Base-by-base conservation (phyloP, 192 early-diverging fungal genomes). In the Gryganskiella cystojenkinii region DNA sequence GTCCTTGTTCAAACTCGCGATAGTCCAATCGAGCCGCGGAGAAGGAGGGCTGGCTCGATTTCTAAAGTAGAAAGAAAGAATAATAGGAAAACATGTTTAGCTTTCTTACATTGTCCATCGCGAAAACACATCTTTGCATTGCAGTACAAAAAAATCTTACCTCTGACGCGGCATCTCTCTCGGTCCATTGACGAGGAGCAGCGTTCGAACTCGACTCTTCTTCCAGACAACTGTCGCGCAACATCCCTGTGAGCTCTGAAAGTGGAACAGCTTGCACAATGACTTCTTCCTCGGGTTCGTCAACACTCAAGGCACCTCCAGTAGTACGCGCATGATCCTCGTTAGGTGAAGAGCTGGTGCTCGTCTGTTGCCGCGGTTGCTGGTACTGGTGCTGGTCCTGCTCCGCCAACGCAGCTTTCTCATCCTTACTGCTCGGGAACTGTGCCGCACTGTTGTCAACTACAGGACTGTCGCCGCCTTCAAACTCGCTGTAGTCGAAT, bases 1-100 rank as follows among this genome's bases (percentile, higher is more conserved):
- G 67, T 42, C 86, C 87, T 61, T 91, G 88, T 61, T 91, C 90
- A 72, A 91, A 91, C 54, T 90, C 86, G 34, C 84, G 79, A 70
- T 80, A 90, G 57, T 88, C 81, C 35, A 90, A 71, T 25, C 76
- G 49, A 8, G 66, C 78, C 20, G 62, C 49, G 27, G 55, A 69
- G 43, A 78, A 78, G 22, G 66, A 25, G 14, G 74, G 66, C 31
- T 68, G 9, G 8, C 44, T 28, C 4, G 74, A 64, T 78, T 78
- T 78, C 74, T 78, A 44, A 15, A 15, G 7, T 8, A 56, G 14
- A 24, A 47, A 55, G 37, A 56, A 0, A 42, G 19, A 44, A 9
- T 25, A 1, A 2, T 4, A 15, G 37, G 7, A 40, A 9, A 40
- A 40, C 37, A 40, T 13, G 37, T 13, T 9, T 40, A 40, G 37